phyloP scores from a whole-genome alignment of 371 early-diverging fungal genomes.

The Actinomortierella wolfii region DNA sequence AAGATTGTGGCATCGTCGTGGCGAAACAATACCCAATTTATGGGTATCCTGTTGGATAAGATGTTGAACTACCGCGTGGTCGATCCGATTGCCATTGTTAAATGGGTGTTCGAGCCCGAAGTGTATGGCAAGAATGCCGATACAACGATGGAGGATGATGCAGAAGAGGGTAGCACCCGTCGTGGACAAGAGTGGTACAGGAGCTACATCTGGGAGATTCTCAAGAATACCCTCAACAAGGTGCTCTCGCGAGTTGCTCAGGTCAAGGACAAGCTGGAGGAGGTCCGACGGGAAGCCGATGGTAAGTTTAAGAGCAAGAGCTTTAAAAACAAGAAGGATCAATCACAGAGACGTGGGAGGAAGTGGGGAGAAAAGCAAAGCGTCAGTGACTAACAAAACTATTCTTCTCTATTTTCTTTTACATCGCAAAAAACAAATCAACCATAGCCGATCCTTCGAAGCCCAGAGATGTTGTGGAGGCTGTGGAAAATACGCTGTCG shows the following conservation, averaged over 20 bases:
- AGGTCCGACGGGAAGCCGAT: constrained; percentile 43
- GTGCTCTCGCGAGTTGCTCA: constrained; percentile 82
- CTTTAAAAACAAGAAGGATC: too few relatives aligned
- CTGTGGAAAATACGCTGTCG: constrained; percentile 66
- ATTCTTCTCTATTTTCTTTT: neutral
- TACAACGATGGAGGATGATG: neutral
- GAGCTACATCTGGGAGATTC: constrained; percentile 78
- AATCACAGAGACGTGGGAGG: too few relatives aligned
- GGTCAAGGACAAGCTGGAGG: constrained; percentile 61
- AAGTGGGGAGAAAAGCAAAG: too few relatives aligned
- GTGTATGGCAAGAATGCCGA: constrained; percentile 53
- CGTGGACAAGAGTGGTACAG: constrained; percentile 41
- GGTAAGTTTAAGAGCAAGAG: constrained; percentile 12
- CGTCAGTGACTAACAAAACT: constrained; percentile 4
- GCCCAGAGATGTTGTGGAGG: constrained; percentile 47
- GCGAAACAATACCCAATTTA: constrained; percentile 82
- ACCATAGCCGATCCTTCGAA: constrained; percentile 46
- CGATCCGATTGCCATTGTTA: constrained; percentile 79
- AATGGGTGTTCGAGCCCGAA: constrained; percentile 72
- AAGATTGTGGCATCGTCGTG: constrained; percentile 82
- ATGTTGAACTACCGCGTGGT: constrained; percentile 91
- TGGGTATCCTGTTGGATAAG: constrained; percentile 89
- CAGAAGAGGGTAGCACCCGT: neutral
- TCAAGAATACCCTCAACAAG: constrained; percentile 80
- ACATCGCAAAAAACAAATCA: too few relatives aligned